Conservation (phyloP, 805 yeast species). For the Wickerhamia fluorescens region DNA sequence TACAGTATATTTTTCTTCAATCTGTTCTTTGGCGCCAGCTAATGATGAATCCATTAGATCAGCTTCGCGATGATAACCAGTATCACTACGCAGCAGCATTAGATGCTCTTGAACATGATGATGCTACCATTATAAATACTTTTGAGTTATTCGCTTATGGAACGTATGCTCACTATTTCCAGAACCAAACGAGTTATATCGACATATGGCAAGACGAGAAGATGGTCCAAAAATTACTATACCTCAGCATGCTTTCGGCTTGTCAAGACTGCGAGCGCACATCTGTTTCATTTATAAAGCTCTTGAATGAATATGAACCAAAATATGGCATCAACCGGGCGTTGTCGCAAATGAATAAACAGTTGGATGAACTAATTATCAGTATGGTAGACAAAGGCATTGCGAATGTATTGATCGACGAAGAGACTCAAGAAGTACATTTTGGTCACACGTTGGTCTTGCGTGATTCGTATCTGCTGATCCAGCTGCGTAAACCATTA, state of each 20-base stretch:
- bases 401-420: constrained; percentile 23
- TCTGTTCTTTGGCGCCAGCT: no score
- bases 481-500: no score
- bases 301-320: constrained; percentile 8
- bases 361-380: constrained; percentile 18
- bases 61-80: not conserved
- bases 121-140: no score
- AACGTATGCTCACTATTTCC: constrained; percentile 16
- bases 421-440: constrained; percentile 10
- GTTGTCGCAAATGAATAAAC: constrained; percentile 1
- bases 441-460: constrained; percentile 13
- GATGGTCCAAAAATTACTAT: constrained; percentile 17
- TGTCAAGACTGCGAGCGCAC: constrained; percentile 17
- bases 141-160: constrained; percentile 37
- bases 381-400: constrained; percentile 17
- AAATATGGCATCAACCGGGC: constrained; percentile 12
- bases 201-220: not conserved
- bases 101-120: no score
- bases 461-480: constrained; percentile 33
- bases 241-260: constrained; percentile 20
- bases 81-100: no score
- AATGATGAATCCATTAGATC: no score
- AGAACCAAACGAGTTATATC: constrained; percentile 9
- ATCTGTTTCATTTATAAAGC: constrained; percentile 9
- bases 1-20: no score